Evolutionary conservation across 2,329 filamentous ascomycete genomes (phyloP), one percentile per base, ranked within the genome.

Genomic region (Tricladium varicosporioides): DNA sequence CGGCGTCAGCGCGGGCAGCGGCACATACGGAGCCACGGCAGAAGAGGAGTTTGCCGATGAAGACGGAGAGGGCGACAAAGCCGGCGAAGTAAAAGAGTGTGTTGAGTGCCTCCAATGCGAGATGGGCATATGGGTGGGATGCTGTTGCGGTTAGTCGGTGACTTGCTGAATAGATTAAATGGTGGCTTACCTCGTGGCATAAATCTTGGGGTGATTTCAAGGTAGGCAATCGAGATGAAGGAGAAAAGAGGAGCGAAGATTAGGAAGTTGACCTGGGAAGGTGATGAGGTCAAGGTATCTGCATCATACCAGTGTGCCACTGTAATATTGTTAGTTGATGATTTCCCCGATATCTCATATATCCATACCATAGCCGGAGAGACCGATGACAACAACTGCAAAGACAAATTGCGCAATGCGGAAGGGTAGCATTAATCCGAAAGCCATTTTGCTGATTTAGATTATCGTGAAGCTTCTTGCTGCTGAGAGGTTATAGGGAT

Each of bases 291-390:
- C 61, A 78, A 74, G 65, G 80, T 87, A 65, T 82, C 74, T 58
- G 71, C 73, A 68, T 80, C 76, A 69, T 84, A 85, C 80, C 81
- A 86, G 70, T 85, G 76, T 62, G 80, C 75, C 55, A 86, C 84
- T 86, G 54, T 57, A 31, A 43, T 27, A 18, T 46, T 15, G 53
- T 66, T 49, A 67, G 63, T 67, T 49, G 56, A 58, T 9, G 10
- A 11, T 50, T 50, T 15, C 27, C 5, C 51, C 53, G 50, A 19
- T 46, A 19, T 19, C 43, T 40, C 27, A n/a, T 42, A 8, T 53
- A 15, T 36, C 48, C 60, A 44, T 74, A 83, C 80, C 78, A 66
- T 77, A 81, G 49, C 71, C 73, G 22, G 80, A 76, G 4, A 83
- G 73, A 40, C 70, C 73, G 40, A 84, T 61, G n/a, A 80, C 71